A percentile compares a stretch with the other conserved stretches of the same genome.
Conservation (phyloP, 345 rosid genomes). For the Euphorbia pulcherrima region DNA sequence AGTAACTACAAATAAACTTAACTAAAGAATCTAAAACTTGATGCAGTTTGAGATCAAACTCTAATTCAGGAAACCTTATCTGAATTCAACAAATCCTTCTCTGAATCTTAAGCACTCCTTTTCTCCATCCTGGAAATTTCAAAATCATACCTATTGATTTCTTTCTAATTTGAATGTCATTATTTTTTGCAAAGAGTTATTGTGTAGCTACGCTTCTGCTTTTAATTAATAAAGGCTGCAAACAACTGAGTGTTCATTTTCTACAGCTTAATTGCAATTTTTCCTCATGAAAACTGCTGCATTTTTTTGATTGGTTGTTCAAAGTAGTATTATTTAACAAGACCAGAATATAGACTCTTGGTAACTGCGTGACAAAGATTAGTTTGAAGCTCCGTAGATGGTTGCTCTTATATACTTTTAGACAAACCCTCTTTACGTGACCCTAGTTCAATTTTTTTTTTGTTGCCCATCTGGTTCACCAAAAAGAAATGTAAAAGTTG, state of each 20-base stretch:
- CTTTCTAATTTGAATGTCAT: background rate
- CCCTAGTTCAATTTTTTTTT: too few species aligned
- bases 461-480: too few species aligned
- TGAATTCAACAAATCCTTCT: background rate
- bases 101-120: background rate
- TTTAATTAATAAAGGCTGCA: background rate
- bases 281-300: background rate
- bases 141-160: background rate
- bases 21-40: background rate
- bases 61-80: background rate
- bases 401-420: too few species aligned
- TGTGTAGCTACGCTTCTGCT: too few species aligned
- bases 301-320: background rate
- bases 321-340: background rate
- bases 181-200: background rate
- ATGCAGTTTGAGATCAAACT: background rate
- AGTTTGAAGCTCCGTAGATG: too few species aligned
- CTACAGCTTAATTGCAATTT: background rate
- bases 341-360: background rate
- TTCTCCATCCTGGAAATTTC: background rate
- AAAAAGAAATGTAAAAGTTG: too few species aligned
- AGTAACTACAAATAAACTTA: background rate
- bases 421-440: too few species aligned
- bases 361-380: too few species aligned
- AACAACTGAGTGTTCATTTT: background rate